A percentile compares a stretch with the other conserved stretches of the same genome.
phyloP scores from a whole-genome alignment of 1,284 basidiomycete species.

The Ceratobasidium sp. region DNA sequence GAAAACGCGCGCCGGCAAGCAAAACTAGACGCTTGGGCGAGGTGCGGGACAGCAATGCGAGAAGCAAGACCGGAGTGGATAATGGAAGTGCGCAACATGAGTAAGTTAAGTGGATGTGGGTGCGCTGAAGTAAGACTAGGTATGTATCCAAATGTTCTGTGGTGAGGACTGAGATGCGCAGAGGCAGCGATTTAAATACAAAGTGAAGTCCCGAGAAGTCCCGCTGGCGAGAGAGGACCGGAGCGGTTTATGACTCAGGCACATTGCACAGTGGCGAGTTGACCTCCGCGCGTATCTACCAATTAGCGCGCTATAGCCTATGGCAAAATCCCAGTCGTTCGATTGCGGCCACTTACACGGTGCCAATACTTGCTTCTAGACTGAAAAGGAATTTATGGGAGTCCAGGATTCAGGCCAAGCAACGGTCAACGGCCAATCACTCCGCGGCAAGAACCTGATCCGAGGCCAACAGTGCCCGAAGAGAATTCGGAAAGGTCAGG shows the following conservation, averaged over 20 bases:
- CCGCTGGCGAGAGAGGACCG: conserved; percentile 24
- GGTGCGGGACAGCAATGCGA: conserved; percentile 5
- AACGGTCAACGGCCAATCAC: too few relatives aligned
- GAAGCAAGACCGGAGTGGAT: conserved; percentile 19
- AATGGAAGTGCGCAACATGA: conserved; percentile 31
- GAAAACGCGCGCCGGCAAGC: conserved; percentile 28
- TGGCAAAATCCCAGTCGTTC: too few relatives aligned
- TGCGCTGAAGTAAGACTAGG: not conserved
- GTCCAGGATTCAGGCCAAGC: too few relatives aligned
- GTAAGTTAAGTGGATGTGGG: not conserved
- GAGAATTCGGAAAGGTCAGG: too few relatives aligned
- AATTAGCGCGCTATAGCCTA: too few relatives aligned
- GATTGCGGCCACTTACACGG: too few relatives aligned
- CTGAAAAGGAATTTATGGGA: too few relatives aligned
- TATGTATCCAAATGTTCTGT: not conserved
- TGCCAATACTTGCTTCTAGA: too few relatives aligned
- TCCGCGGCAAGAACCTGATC: too few relatives aligned
- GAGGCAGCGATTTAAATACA: conserved; percentile 18
- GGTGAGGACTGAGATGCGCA: conserved; percentile 1
- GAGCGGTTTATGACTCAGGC: not conserved
- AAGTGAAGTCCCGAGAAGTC: conserved; percentile 12
- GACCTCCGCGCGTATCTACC: too few relatives aligned
- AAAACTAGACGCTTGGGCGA: conserved; percentile 35
- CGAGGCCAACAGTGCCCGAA: too few relatives aligned
- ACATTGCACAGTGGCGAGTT: too few relatives aligned